Percentiles rank a stretch among this genome's conserved stretches.
phyloP scores from a whole-genome alignment of 164 flowering plant species.

The Paratinospora sagittata region DNA sequence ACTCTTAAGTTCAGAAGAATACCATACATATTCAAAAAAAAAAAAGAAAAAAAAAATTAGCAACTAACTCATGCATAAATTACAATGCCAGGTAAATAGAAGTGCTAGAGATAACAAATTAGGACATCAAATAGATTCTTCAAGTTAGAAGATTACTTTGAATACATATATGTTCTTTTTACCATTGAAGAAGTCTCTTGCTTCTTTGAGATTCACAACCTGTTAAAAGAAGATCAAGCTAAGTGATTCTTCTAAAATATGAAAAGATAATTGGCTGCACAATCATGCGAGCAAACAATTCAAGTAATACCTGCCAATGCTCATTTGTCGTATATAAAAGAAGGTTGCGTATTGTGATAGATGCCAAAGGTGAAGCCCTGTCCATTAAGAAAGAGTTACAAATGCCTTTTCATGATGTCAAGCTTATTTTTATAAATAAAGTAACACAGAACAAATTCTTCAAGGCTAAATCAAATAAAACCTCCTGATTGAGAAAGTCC shows the following conservation, averaged over 20 bases:
- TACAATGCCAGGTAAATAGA: neutral
- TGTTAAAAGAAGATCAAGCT: constrained; percentile 25
- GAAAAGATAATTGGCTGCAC: neutral
- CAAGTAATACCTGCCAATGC: constrained; percentile 70
- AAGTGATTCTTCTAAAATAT: constrained; percentile 6
- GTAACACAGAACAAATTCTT: neutral
- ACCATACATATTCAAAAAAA: too few species aligned
- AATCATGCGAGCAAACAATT: neutral
- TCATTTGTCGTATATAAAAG: constrained; percentile 84
- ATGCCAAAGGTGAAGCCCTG: constrained; percentile 95
- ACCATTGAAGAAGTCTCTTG: constrained; percentile 75
- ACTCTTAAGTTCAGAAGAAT: neutral
- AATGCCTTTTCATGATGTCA: neutral
- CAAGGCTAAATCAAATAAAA: neutral
- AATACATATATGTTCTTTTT: constrained; percentile 79
- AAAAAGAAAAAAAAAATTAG: too few species aligned
- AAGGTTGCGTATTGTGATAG: constrained; percentile 86
- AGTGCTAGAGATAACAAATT: neutral
- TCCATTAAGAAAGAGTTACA: constrained; percentile 5
- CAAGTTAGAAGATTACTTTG: constrained; percentile 49
- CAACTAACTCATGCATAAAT: neutral
- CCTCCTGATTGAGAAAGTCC: neutral
- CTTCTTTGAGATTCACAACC: constrained; percentile 96
- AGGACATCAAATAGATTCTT: neutral
- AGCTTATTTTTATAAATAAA: neutral